Evolutionary conservation across 2,329 filamentous ascomycete genomes (phyloP), one percentile per base, ranked within the genome.

Genomic region (Thielaviopsis populi): DNA sequence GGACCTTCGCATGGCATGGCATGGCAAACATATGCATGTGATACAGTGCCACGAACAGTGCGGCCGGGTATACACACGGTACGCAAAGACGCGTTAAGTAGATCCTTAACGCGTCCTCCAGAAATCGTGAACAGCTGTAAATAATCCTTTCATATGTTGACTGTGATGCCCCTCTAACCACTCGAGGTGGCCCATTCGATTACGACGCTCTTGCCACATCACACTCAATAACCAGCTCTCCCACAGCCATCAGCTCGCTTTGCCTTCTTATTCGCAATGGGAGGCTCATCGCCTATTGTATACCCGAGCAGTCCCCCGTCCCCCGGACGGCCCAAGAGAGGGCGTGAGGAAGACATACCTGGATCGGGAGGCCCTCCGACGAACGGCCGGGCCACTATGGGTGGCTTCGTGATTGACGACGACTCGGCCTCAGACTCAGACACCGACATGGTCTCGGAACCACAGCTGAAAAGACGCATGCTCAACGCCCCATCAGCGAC

Each of bases 331-430:
- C 24, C 54, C 15, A 68, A 68, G 59, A 60, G 67, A 54, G 37
- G 63, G n/a, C 65, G 65, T 43, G 61, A 66, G 7, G 41, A 63
- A 48, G 61, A 65, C 33, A 30, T 30, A 19, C 13, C 41, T 30
- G 11, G 19, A 27, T 15, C 53, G 13, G 27, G 11, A 2, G 15
- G 17, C 15, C 11, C 43, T 48, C 15, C 15, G 17, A 30, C 27
- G 0, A 37, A n/a, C 30, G 24, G 43, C 11, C 62, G 37, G 19
- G 37, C 30, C 40, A 64, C 59, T 40, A 50, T 64, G n/a, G 59
- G 67, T 17, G 67, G 67, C 53, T 68, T 68, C 50, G 50, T 68
- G 24, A 42, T 68, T 17, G 66, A 66, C 43, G 53, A 53, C 19
- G 65, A 65, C 22, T 61, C 61, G 30, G 65, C 63, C 41, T 65